A percentile compares a stretch with the other conserved stretches of the same genome.
Conservation (phyloP, 78 protist species). For the Monosiga brevicollis region DNA sequence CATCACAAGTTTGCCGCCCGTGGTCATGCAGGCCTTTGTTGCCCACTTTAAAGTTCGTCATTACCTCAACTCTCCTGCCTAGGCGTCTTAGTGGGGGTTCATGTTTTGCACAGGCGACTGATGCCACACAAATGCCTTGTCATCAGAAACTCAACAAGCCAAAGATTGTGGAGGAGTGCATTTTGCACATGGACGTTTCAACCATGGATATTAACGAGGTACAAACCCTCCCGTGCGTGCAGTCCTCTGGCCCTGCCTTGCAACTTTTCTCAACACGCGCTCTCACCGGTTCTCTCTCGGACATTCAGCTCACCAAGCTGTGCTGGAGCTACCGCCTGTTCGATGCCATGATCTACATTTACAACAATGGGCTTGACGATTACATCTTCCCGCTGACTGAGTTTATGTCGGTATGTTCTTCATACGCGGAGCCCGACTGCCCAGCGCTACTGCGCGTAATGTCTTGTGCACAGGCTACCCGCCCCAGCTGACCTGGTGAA, state of each 20-base stretch:
- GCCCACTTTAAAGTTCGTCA: slow-evolving; percentile 13
- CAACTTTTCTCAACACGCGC: too few species aligned
- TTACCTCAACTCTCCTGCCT: background rate
- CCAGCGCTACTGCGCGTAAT: too few species aligned
- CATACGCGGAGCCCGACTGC: too few species aligned
- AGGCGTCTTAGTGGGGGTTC: background rate
- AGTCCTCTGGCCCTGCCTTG: too few species aligned
- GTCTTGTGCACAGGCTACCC: too few species aligned
- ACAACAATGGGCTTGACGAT: slow-evolving; percentile 42
- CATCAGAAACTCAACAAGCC: background rate
- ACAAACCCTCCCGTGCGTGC: too few species aligned
- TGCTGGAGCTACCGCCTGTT: slow-evolving; percentile 32
- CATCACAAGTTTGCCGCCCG: slow-evolving; percentile 28
- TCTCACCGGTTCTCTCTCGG: too few species aligned
- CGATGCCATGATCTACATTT: slow-evolving; percentile 45
- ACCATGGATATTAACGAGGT: slow-evolving; percentile 43
- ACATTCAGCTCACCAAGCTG: slow-evolving; percentile 31
- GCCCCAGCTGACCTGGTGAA: too few species aligned
- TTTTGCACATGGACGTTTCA: slow-evolving; percentile 38
- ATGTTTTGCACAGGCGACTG: background rate
- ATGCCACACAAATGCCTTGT: too few species aligned
- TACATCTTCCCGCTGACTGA: slow-evolving; percentile 49
- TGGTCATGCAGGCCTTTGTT: slow-evolving; percentile 41
- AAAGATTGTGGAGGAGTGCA: slow-evolving; percentile 38
- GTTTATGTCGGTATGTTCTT: slow-evolving; percentile 22